Evolutionary conservation across 2,329 filamentous ascomycete species (phyloP).

Genomic region (Clonostachys chloroleuca): DNA sequence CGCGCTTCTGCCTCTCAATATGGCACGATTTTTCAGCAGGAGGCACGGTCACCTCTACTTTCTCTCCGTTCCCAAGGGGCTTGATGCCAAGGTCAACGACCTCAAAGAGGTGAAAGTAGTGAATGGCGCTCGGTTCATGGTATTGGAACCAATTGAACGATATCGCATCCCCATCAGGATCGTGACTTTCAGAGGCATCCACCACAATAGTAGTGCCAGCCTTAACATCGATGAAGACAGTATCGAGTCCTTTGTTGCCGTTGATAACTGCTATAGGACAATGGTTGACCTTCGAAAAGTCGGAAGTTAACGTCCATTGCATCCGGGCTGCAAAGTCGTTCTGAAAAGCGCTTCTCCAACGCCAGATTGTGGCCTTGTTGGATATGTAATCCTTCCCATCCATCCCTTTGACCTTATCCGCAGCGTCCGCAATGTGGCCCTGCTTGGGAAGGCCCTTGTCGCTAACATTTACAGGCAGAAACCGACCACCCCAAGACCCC

Average conservation of each 20-base stretch:
- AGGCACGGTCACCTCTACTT: not conserved
- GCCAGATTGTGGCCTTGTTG: slow-evolving; percentile 31
- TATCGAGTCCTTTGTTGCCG: slow-evolving; percentile 20
- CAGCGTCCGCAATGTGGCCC: slow-evolving; percentile 18
- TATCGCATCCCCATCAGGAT: slow-evolving; percentile 36
- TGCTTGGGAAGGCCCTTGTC: not conserved
- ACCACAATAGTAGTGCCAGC: slow-evolving; percentile 31
- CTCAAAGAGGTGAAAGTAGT: not conserved
- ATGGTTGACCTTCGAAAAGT: slow-evolving; percentile 31
- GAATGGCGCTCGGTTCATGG: slow-evolving; percentile 15
- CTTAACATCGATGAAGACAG: slow-evolving; percentile 28
- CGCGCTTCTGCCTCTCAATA: not conserved
- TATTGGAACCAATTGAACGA: slow-evolving; percentile 48
- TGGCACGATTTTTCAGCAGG: not conserved
- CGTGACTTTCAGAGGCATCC: slow-evolving; percentile 36
- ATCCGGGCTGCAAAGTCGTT: slow-evolving; percentile 35
- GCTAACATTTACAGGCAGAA: slow-evolving; percentile 21
- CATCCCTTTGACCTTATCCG: slow-evolving; percentile 14
- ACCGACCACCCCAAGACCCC: slow-evolving; percentile 45
- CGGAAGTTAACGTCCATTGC: slow-evolving; percentile 23
- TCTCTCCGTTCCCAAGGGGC: not conserved
- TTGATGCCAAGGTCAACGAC: not conserved
- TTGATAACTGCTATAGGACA: slow-evolving; percentile 37
- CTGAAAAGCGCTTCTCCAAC: slow-evolving; percentile 33
- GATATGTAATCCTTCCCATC: slow-evolving; percentile 9